These are phyloP conservation scores for Herpetomonas samuelpessoai DNA, from an alignment of 208 protist genomes.

Conservation along the genomic window DNA sequence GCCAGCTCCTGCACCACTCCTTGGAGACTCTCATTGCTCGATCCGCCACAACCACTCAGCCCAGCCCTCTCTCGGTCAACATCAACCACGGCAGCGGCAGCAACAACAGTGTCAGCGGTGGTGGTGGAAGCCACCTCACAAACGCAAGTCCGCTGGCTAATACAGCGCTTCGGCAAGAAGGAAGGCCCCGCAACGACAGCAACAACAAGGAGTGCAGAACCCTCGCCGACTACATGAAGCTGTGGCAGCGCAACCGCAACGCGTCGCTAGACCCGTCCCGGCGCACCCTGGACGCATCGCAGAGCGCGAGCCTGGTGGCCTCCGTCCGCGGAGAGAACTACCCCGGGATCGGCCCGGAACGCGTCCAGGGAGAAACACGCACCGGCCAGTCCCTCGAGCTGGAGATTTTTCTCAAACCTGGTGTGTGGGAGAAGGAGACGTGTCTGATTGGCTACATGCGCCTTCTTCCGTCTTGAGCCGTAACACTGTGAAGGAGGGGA, in stretches of 20 bases:
- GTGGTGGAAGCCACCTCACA: not conserved
- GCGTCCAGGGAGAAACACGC: not conserved
- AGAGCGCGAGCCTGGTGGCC: not conserved
- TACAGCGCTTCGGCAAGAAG: too few relatives aligned
- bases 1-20: slow-evolving; percentile 14
- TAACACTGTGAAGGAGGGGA: too few relatives aligned
- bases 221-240: not conserved
- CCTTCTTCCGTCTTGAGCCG: too few relatives aligned
- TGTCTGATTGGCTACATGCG: not conserved
- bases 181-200: too few relatives aligned
- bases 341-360: not conserved
- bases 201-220: not conserved
- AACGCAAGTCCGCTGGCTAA: too few relatives aligned
- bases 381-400: not conserved
- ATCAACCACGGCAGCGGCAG: not conserved
- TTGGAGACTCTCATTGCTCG: slow-evolving; percentile 21
- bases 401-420: not conserved
- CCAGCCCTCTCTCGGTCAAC: not conserved
- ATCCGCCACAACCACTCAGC: slow-evolving; percentile 5
- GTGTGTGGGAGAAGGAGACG: not conserved
- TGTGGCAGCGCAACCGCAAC: not conserved
- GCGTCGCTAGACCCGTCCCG: too few relatives aligned
- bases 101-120: not conserved
- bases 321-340: not conserved
- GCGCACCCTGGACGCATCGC: not conserved